Conservation (phyloP, 2,329 filamentous ascomycete species). For the Uncinocarpus reesii region DNA sequence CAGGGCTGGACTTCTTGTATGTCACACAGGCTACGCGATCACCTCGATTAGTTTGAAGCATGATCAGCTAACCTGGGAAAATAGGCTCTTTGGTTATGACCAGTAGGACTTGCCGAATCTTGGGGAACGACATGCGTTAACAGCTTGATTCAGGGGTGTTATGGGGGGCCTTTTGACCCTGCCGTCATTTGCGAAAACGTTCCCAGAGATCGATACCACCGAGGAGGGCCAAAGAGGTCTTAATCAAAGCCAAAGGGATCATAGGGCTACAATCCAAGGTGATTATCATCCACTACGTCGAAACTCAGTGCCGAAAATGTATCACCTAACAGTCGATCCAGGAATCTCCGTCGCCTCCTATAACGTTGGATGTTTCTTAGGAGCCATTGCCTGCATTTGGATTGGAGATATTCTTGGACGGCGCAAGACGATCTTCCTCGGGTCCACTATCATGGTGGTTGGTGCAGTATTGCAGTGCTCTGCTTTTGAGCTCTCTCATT, state of each 20-base stretch:
- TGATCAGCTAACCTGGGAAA: neutral
- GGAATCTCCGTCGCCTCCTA: constrained; percentile 36
- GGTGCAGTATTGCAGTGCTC: constrained; percentile 42
- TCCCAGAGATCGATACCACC: constrained; percentile 46
- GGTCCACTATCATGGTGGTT: constrained; percentile 41
- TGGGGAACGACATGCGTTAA: neutral
- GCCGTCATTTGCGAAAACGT: constrained; percentile 47
- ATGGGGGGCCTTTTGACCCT: constrained; percentile 67
- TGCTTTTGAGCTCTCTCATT: constrained; percentile 39
- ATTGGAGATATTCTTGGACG: constrained; percentile 44
- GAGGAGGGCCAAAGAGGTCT: constrained; percentile 26
- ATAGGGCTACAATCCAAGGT: constrained; percentile 42
- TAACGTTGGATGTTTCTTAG: constrained; percentile 43
- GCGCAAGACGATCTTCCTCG: constrained; percentile 41
- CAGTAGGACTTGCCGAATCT: constrained; percentile 33
- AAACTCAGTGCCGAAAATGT: neutral
- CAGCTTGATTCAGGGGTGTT: constrained; percentile 42
- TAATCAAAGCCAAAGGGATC: constrained; percentile 27
- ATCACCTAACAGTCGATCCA: constrained; percentile 15
- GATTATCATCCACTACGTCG: constrained; percentile 8
- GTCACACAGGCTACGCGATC: too few species aligned
- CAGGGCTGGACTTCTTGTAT: constrained; percentile 59
- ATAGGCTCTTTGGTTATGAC: constrained; percentile 51
- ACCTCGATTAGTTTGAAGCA: neutral
- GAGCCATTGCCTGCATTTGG: constrained; percentile 43